Evolutionary conservation across 139 green algal genomes (phyloP).

Genomic region (Chlorella sp.): DNA sequence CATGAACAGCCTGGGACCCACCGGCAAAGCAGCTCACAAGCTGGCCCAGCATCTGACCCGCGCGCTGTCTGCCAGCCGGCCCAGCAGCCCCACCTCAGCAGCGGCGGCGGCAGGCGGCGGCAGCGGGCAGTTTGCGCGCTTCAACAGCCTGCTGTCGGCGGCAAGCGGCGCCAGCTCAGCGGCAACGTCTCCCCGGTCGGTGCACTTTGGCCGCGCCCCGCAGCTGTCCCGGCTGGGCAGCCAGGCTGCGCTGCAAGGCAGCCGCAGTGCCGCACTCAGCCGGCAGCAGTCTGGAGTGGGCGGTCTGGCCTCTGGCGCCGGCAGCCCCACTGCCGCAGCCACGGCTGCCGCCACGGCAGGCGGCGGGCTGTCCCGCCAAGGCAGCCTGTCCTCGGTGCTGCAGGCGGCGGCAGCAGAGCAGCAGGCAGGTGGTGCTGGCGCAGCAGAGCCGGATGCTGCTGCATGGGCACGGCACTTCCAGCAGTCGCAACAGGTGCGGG

Average conservation of each 20-base stretch:
- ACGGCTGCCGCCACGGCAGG: conserved; percentile 14
- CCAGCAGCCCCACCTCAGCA: conserved; percentile 4
- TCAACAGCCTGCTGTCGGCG: conserved; percentile 28
- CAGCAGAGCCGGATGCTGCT: not conserved
- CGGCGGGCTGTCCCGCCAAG: not conserved
- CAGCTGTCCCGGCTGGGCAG: conserved; percentile 27
- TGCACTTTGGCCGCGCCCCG: too few relatives aligned
- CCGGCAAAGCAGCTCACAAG: conserved; percentile 26
- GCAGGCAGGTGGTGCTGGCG: not conserved
- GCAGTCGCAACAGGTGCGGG: conserved; percentile 24
- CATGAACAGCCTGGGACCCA: conserved; percentile 28
- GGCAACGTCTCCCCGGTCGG: not conserved
- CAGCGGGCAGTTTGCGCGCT: not conserved
- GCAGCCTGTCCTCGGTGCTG: conserved; percentile 6
- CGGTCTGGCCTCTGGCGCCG: not conserved
- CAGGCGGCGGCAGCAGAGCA: conserved; percentile 10
- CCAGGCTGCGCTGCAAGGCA: not conserved
- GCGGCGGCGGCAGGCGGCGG: not conserved
- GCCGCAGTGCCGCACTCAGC: not conserved
- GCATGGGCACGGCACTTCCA: conserved; percentile 21
- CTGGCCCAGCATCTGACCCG: conserved; percentile 24
- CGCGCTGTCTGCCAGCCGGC: not conserved
- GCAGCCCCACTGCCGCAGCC: conserved; percentile 22
- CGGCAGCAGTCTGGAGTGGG: not conserved
- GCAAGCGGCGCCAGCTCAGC: not conserved